Evolutionary conservation across 352 stramenopile species (phyloP).

Genomic region (Lagenidium giganteum): DNA sequence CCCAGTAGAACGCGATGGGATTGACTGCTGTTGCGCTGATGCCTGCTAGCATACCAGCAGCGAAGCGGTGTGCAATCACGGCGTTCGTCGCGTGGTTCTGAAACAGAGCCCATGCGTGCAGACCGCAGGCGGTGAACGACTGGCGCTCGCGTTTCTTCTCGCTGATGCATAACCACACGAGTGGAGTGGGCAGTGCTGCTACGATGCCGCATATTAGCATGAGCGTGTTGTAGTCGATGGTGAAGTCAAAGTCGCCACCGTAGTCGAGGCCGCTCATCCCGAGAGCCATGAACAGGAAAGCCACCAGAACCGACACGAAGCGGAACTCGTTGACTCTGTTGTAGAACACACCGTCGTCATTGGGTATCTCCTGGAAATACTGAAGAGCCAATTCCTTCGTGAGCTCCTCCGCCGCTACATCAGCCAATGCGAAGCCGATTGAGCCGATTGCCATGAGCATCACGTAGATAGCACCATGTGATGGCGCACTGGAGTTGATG

Average conservation of each 20-base stretch:
- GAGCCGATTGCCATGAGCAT: conserved; percentile 55
- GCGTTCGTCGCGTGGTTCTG: conserved; percentile 23
- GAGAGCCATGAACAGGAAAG: conserved; percentile 42
- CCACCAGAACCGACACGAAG: conserved; percentile 21
- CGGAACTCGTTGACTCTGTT: conserved; percentile 25
- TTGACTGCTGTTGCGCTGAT: conserved; percentile 26
- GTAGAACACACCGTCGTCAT: conserved; percentile 20
- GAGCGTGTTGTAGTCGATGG: conserved; percentile 34
- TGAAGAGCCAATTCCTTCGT: conserved; percentile 23
- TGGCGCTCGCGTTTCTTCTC: conserved; percentile 8
- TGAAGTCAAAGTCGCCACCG: conserved; percentile 42
- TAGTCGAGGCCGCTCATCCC: conserved; percentile 45
- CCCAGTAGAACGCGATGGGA: conserved; percentile 34
- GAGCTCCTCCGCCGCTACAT: conserved; percentile 63
- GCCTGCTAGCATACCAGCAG: conserved; percentile 21
- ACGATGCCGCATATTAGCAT: conserved; percentile 27
- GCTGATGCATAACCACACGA: conserved; percentile 20
- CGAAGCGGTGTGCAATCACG: conserved; percentile 28
- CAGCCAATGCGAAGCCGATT: conserved; percentile 64
- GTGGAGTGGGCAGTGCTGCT: conserved; percentile 24
- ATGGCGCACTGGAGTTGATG: conserved; percentile 30
- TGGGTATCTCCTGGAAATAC: conserved; percentile 1
- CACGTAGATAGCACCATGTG: conserved; percentile 34
- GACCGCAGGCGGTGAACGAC: conserved; percentile 16
- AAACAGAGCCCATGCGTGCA: conserved; percentile 23